phyloP scores from a whole-genome alignment of 192 early-diverging fungal genomes.

The Radiomyces spectabilis region DNA sequence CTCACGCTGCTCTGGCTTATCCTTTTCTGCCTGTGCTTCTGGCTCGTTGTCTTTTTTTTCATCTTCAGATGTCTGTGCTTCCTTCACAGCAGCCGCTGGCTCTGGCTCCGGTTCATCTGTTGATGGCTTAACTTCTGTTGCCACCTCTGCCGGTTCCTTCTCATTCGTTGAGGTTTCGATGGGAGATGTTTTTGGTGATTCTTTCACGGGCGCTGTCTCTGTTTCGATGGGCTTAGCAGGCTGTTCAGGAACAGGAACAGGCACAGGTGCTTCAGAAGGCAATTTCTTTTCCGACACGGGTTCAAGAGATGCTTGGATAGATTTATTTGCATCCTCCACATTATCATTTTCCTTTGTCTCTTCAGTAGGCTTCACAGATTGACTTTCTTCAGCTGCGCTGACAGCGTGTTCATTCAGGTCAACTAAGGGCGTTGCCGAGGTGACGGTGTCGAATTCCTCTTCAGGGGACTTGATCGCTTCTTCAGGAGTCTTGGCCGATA shows the following conservation, averaged over 20 bases:
- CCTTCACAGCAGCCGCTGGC: neutral
- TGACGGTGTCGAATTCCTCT: neutral
- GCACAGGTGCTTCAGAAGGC: neutral
- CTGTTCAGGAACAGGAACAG: neutral
- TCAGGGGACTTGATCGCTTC: too few relatives aligned
- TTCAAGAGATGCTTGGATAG: neutral
- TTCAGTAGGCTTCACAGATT: too few relatives aligned
- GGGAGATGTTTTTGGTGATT: neutral
- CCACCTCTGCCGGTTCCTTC: neutral
- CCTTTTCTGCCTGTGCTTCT: neutral
- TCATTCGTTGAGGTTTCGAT: neutral
- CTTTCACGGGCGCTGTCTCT: neutral
- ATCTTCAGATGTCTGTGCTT: neutral
- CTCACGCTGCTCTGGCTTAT: neutral
- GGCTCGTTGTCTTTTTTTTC: neutral
- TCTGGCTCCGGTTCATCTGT: neutral
- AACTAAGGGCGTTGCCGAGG: neutral
- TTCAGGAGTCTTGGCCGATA: too few relatives aligned
- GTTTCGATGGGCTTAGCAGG: too few relatives aligned
- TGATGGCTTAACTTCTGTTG: neutral
- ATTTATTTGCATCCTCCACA: neutral
- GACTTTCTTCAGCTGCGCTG: neutral
- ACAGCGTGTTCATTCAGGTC: neutral
- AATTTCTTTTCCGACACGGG: too few relatives aligned
- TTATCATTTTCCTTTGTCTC: too few relatives aligned